Conservation (phyloP, 1,284 basidiomycete species). For the Butyriboletus pseudospeciosus region DNA sequence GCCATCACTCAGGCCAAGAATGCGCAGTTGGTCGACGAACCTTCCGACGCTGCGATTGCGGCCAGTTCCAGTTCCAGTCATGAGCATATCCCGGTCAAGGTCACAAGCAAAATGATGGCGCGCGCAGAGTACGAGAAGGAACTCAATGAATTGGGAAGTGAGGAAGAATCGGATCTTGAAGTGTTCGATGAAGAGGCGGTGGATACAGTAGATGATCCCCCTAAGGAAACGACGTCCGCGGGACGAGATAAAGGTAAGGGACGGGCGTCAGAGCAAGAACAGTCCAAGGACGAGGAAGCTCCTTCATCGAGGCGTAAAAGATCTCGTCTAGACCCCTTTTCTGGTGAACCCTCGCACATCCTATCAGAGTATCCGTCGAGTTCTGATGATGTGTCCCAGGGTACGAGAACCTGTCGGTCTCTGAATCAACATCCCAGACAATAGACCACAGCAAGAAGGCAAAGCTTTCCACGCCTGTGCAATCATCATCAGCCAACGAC, state of each 20-base stretch:
- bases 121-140: slow-evolving; percentile 59
- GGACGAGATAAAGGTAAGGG: slow-evolving; percentile 44
- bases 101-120: slow-evolving; percentile 66
- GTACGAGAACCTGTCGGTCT: slow-evolving; percentile 23
- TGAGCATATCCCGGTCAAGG: slow-evolving; percentile 45
- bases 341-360: slow-evolving; percentile 40
- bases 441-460: slow-evolving; percentile 8
- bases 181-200: slow-evolving; percentile 40
- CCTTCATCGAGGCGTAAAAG: slow-evolving; percentile 46
- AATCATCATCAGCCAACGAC: not conserved
- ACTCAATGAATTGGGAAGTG: slow-evolving; percentile 43
- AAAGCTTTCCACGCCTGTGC: slow-evolving; percentile 4
- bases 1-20: slow-evolving; percentile 65
- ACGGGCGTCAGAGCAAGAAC: slow-evolving; percentile 23
- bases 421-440: not conserved
- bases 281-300: slow-evolving; percentile 12
- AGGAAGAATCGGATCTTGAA: slow-evolving; percentile 42
- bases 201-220: slow-evolving; percentile 5
- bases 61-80: slow-evolving; percentile 13
- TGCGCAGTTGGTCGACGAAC: slow-evolving; percentile 31
- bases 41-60: slow-evolving; percentile 6
- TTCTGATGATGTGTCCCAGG: slow-evolving; percentile 23
- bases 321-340: slow-evolving; percentile 57
- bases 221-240: not conserved
- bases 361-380: not conserved